phyloP scores from a whole-genome alignment of 495 filamentous ascomycete species.

The Aspergillus leporis region DNA sequence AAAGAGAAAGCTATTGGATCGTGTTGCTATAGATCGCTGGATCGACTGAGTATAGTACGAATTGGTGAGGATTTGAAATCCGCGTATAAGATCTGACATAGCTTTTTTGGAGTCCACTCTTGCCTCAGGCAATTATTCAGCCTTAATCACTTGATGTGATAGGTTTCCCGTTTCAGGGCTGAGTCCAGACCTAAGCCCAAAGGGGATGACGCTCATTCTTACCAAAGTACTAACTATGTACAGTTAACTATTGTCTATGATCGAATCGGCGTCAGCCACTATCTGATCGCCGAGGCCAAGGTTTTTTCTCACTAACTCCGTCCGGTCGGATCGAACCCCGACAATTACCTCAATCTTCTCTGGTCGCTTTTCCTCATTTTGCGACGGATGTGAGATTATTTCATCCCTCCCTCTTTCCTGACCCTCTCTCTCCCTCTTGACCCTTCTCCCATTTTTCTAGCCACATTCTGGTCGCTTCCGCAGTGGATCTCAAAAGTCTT shows the following conservation, averaged over 20 bases:
- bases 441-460: neutral
- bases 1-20: no score
- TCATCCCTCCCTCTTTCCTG: neutral
- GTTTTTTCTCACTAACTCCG: neutral
- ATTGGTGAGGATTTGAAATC: no score
- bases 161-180: no score
- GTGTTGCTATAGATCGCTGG: no score
- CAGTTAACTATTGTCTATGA: no score
- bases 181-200: neutral
- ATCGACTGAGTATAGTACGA: no score
- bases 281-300: neutral
- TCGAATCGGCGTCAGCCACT: neutral
- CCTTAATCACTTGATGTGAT: neutral
- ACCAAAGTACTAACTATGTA: no score
- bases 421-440: neutral
- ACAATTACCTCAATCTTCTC: neutral
- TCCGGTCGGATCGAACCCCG: neutral
- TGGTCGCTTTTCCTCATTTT: no score
- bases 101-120: no score
- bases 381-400: neutral
- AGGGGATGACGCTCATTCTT: neutral
- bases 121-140: neutral
- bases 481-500: slow-evolving; percentile 1
- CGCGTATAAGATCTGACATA: no score
- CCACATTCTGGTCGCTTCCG: neutral